A percentile compares a stretch with the other conserved stretches of the same genome.
These are phyloP conservation scores for Hyphopichia pseudoburtonii DNA, from an alignment of 1,139 yeast genomes.

Conservation along the genomic window DNA sequence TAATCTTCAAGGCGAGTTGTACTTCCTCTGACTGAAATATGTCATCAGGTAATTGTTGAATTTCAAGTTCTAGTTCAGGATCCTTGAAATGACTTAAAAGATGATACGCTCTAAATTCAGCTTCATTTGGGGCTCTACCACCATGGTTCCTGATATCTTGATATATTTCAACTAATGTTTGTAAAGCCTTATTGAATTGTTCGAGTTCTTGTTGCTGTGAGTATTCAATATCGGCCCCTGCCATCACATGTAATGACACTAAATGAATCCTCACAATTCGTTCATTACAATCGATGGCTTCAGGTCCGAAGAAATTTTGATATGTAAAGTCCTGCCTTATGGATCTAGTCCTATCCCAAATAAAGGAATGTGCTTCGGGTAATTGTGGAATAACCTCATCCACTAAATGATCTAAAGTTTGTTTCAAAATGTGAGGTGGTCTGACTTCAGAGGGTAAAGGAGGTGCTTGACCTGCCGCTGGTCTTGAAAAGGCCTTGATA, in stretches of 20 bases:
- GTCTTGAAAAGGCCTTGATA: constrained; percentile 90
- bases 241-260: constrained; percentile 81
- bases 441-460: constrained; percentile 97
- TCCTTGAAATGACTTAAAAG: constrained; percentile 78
- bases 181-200: constrained; percentile 88
- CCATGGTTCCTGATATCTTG: constrained; percentile 74
- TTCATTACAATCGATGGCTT: constrained; percentile 91
- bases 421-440: constrained; percentile 74
- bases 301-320: constrained; percentile 92
- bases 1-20: constrained; percentile 68
- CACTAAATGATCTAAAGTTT: constrained; percentile 69
- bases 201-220: constrained; percentile 95
- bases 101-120: constrained; percentile 91
- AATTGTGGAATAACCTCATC: constrained; percentile 60
- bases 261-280: constrained; percentile 88
- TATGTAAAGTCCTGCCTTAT: constrained; percentile 96
- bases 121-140: constrained; percentile 74
- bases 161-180: constrained; percentile 85
- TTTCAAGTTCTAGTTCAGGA: constrained; percentile 77
- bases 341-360: constrained; percentile 99
- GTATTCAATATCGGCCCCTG: constrained; percentile 71
- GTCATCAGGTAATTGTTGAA: constrained; percentile 64
- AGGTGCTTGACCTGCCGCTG: constrained; percentile 98
- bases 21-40: constrained; percentile 58
- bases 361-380: constrained; percentile 85